Evolutionary conservation across 495 filamentous ascomycete genomes (phyloP).

Genomic region (Cairneyella variabilis): DNA sequence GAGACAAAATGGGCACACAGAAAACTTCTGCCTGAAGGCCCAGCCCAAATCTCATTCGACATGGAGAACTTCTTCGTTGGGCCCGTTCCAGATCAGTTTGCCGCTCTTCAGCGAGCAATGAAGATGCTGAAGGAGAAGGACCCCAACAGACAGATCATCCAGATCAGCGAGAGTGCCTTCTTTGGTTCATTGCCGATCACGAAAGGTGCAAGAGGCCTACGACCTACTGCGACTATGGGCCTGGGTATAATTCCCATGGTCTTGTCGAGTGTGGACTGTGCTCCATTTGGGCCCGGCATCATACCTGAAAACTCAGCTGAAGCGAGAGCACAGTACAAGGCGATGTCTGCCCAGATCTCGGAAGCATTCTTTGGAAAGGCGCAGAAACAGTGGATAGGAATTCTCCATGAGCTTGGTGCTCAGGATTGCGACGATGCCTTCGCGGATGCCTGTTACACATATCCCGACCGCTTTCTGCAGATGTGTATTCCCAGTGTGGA

Average conservation of each 20-base stretch:
- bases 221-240: background rate
- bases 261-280: background rate
- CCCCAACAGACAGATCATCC: background rate
- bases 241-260: background rate
- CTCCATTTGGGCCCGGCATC: background rate
- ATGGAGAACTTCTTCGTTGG: background rate
- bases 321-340: background rate
- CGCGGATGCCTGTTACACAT: background rate
- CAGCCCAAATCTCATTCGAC: background rate
- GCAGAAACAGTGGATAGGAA: background rate
- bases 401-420: background rate
- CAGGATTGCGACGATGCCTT: background rate
- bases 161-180: background rate
- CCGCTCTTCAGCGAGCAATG: background rate
- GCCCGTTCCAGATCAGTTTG: background rate
- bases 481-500: slow-evolving; percentile 33
- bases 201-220: background rate
- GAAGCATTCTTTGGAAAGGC: slow-evolving; percentile 1
- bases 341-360: background rate
- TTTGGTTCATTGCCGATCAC: background rate
- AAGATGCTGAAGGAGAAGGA: background rate
- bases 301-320: background rate
- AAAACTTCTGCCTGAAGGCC: background rate
- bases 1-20: background rate
- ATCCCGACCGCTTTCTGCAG: slow-evolving; percentile 27